Evolutionary conservation across 805 yeast species (phyloP).

Genomic region (Phaffomyces thermotolerans): DNA sequence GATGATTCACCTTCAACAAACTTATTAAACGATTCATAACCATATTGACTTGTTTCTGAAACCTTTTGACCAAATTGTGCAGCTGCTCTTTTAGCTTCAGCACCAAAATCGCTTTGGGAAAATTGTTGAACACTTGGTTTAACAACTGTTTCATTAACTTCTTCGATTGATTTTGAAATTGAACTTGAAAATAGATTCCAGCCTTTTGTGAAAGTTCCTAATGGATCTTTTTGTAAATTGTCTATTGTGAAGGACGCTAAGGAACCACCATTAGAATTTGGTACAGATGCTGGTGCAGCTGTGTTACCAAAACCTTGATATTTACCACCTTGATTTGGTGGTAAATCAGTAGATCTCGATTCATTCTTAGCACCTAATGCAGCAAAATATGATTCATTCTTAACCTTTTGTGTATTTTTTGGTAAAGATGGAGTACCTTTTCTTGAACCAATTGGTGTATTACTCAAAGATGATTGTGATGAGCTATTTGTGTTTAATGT

Average conservation of each 20-base stretch:
- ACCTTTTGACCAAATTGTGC: constrained; percentile 92
- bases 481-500: constrained; percentile 4
- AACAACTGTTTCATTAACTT: constrained; percentile 81
- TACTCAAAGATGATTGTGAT: constrained; percentile 3
- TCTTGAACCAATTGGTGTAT: constrained; percentile 32
- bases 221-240: constrained; percentile 72
- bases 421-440: constrained; percentile 32
- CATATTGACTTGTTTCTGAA: constrained; percentile 77
- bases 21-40: constrained; percentile 54
- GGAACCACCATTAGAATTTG: constrained; percentile 28
- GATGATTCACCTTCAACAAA: constrained; percentile 32
- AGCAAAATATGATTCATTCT: constrained; percentile 79
- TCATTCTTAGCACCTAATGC: constrained; percentile 68
- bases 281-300: constrained; percentile 38
- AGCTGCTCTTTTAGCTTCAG: constrained; percentile 87
- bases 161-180: constrained; percentile 74
- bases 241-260: constrained; percentile 55
- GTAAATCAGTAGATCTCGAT: constrained; percentile 65
- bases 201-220: constrained; percentile 86
- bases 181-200: constrained; percentile 92
- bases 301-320: constrained; percentile 88
- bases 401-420: constrained; percentile 28
- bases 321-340: constrained; percentile 93
- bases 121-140: constrained; percentile 85
- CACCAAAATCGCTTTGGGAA: constrained; percentile 69